Base-by-base conservation (phyloP, 2,329 filamentous ascomycete genomes). In the Neospermospora avenae region DNA sequence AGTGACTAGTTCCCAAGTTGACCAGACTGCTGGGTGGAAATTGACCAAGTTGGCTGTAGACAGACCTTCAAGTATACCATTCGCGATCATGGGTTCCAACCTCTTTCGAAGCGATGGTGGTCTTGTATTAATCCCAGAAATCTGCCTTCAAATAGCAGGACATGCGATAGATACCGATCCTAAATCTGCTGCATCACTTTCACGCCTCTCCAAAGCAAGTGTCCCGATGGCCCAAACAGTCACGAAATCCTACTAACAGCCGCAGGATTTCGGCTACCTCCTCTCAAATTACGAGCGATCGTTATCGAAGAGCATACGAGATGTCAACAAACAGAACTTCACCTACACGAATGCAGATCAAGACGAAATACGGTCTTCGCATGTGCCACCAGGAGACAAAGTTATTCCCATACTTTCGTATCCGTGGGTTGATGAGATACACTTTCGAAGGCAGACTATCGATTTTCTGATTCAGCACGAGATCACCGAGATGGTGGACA, bases 361-460 rank as follows among this genome's bases (percentile, higher is more conserved):
- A 55, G 18, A 24, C 8, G 42, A 35, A 13, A 56, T 67, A 1
- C 25, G 60, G 13, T 60, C 54, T 13, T 62, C 55, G 10, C 35
- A 44, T 11, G 44, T 60, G 14, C 51, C 56, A 35, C 58, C 60
- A 11, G 44, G 49, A n/a, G 48, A 61, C 13, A 25, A 22, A 5
- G 52, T 28, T 10, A 24, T 66, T 2, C 39, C 22, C 13, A 44
- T 28, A n/a, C 55, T 60, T 22, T 65, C 67, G 24, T 69, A 64
- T 45, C 57, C 56, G 31, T 70, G 68, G 68, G 54, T 66, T 14
- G 53, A 37, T 2, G 67, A 70, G 54, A 58, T 69, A 51, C 59
- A 58, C 16, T 53, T 7, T 34, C 64, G 68, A 2, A 34, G 34
- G n/a, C n/a, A 48, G 3, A 64, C 57, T 3, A 57, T 67, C 22